These are phyloP conservation scores for Lasiodiplodia sp. DNA, from an alignment of 2,329 filamentous ascomycete genomes.

Conservation along the genomic window DNA sequence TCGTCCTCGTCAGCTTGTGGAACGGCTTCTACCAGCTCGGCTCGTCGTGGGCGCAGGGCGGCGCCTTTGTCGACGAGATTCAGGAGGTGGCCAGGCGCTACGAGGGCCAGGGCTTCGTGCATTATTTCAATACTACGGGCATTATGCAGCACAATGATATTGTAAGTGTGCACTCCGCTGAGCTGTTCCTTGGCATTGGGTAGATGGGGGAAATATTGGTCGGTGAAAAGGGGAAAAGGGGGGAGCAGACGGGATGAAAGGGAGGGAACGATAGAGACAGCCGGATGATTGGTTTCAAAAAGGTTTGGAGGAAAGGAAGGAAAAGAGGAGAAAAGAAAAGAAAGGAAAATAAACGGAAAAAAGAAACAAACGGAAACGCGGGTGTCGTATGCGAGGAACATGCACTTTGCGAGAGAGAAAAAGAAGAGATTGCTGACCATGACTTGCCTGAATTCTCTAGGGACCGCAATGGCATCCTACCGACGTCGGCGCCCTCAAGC, in stretches of 20 bases:
- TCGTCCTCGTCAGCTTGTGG: conserved; percentile 60
- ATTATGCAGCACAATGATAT: conserved; percentile 70
- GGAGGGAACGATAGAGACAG: too few species aligned
- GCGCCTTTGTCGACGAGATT: conserved; percentile 60
- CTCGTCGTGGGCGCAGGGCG: conserved; percentile 58
- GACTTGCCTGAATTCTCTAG: neutral
- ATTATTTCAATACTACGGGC: conserved; percentile 68
- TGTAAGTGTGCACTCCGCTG: conserved; percentile 18
- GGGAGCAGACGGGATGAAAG: too few species aligned
- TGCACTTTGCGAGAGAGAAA: neutral
- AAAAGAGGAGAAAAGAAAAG: too few species aligned
- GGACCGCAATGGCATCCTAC: conserved; percentile 66
- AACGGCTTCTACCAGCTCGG: conserved; percentile 60
- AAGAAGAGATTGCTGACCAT: neutral
- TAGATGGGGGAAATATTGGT: too few species aligned
- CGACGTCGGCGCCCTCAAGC: conserved; percentile 67
- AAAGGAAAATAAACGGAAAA: neutral
- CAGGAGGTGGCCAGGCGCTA: conserved; percentile 61
- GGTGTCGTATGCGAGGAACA: too few species aligned
- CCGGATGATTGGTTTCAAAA: too few species aligned
- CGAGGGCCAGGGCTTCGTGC: conserved; percentile 60
- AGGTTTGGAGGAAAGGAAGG: too few species aligned
- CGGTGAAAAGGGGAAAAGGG: too few species aligned
- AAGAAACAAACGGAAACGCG: neutral
- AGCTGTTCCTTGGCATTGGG: too few species aligned